A percentile compares a stretch with the other conserved stretches of the same genome.
Conservation (phyloP, 495 filamentous ascomycete genomes). For the Hyaloscypha hepaticicola region DNA sequence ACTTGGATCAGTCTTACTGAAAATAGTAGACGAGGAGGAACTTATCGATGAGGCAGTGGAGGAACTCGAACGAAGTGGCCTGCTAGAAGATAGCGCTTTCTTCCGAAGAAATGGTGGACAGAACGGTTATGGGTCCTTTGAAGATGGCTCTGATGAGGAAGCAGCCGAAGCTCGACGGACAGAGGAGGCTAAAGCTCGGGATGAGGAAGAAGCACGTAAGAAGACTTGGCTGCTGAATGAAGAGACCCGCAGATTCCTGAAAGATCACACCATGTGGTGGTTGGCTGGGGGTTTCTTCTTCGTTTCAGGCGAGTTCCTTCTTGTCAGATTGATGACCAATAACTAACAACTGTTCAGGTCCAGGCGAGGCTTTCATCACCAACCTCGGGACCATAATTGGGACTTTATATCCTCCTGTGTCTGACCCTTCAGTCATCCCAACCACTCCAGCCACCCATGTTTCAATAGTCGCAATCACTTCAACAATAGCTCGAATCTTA, state of each 20-base stretch:
- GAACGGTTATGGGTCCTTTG: constrained; percentile 35
- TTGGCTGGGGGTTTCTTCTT: constrained; percentile 90
- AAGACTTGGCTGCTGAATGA: constrained; percentile 86
- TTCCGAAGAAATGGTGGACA: constrained; percentile 47
- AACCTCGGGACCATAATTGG: constrained; percentile 93
- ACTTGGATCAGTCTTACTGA: constrained; percentile 69
- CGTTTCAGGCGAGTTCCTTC: constrained; percentile 43
- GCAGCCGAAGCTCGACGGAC: constrained; percentile 38
- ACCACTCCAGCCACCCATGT: constrained; percentile 84
- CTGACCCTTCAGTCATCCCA: constrained; percentile 43
- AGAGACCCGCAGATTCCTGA: constrained; percentile 78
- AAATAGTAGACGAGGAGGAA: constrained; percentile 60
- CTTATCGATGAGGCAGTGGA: constrained; percentile 85
- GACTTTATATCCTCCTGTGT: constrained; percentile 68
- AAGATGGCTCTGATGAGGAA: constrained; percentile 29
- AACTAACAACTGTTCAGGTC: constrained; percentile 56
- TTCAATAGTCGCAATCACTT: constrained; percentile 85
- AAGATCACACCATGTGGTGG: constrained; percentile 92
- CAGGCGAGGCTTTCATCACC: constrained; percentile 95
- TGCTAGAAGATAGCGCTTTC: constrained; percentile 71
- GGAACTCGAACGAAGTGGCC: constrained; percentile 77
- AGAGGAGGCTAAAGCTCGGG: constrained; percentile 46
- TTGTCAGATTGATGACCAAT: neutral
- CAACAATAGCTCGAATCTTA: constrained; percentile 81
- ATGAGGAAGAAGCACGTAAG: constrained; percentile 67